A percentile compares a stretch with the other conserved stretches of the same genome.
Conservation (phyloP, 371 early-diverging fungal genomes). For the Sanchytrium tribonematis region DNA sequence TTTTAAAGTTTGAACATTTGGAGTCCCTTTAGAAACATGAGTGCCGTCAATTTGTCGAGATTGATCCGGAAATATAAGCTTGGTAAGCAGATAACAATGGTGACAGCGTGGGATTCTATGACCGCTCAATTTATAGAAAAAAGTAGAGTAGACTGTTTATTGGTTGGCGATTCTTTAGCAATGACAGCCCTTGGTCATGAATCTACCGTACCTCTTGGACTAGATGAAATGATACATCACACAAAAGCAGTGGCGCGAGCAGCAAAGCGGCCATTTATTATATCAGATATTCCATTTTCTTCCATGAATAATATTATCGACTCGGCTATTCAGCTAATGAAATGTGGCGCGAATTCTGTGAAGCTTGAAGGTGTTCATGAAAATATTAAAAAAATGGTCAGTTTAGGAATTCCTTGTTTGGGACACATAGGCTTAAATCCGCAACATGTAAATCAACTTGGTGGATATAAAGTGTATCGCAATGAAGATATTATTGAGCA, state of each 20-base stretch:
- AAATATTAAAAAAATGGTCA: slow-evolving; percentile 26
- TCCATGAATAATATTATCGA: slow-evolving; percentile 37
- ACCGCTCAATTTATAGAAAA: slow-evolving; percentile 50
- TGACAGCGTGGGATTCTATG: slow-evolving; percentile 72
- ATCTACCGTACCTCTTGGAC: slow-evolving; percentile 49
- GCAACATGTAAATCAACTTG: slow-evolving; percentile 50
- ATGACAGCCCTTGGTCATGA: slow-evolving; percentile 79
- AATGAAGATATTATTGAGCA: slow-evolving; percentile 49
- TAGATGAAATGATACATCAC: slow-evolving; percentile 86
- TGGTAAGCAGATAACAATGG: slow-evolving; percentile 41
- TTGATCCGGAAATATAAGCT: slow-evolving; percentile 36
- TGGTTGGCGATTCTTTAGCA: slow-evolving; percentile 81
- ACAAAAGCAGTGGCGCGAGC: slow-evolving; percentile 62
- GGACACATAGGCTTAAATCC: slow-evolving; percentile 85
- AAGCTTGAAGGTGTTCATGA: slow-evolving; percentile 72
- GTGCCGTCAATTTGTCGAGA: slow-evolving; percentile 37
- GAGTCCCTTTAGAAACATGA: too few relatives aligned
- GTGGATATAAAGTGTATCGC: slow-evolving; percentile 75
- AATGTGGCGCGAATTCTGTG: slow-evolving; percentile 22
- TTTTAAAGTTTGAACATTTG: too few relatives aligned
- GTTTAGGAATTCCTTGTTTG: slow-evolving; percentile 51
- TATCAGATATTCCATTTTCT: slow-evolving; percentile 61
- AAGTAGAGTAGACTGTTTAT: slow-evolving; percentile 46
- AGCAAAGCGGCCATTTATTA: slow-evolving; percentile 34
- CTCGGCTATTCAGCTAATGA: slow-evolving; percentile 42